Percentiles rank a stretch among this genome's conserved stretches.
These are phyloP conservation scores for Suillus subluteus DNA, from an alignment of 768 basidiomycete genomes.

Conservation along the genomic window DNA sequence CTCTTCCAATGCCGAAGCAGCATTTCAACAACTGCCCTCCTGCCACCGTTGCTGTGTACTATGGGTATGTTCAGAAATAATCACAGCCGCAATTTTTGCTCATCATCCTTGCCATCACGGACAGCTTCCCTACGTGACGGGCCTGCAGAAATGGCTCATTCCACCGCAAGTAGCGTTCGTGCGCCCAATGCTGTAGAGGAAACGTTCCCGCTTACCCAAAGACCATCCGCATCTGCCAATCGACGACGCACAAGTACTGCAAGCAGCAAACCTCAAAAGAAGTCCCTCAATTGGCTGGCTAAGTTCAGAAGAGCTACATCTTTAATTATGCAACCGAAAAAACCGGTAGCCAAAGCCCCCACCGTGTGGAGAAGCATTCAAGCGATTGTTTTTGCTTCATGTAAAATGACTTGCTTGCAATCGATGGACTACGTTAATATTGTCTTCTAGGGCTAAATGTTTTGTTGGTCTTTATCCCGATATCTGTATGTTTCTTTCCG, in stretches of 20 bases:
- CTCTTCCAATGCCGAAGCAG: not conserved
- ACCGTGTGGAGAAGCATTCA: conserved; percentile 48
- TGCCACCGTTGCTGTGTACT: not conserved
- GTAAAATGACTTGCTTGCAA: conserved; percentile 39
- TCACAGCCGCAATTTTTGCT: not conserved
- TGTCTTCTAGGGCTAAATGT: conserved; percentile 62
- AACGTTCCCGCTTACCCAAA: not conserved
- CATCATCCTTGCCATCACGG: not conserved
- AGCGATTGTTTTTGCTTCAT: conserved; percentile 59
- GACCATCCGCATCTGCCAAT: not conserved
- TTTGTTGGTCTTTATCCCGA: conserved; percentile 69
- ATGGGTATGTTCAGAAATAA: not conserved
- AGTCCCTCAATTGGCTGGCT: not conserved
- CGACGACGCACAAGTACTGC: not conserved
- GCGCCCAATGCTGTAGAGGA: not conserved
- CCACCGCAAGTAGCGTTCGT: not conserved
- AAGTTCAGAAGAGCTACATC: conserved; percentile 24
- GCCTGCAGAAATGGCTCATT: not conserved
- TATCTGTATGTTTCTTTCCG: conserved; percentile 52
- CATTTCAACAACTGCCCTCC: not conserved
- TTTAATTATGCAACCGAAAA: conserved; percentile 41
- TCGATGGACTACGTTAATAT: conserved; percentile 11
- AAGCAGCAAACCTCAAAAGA: not conserved
- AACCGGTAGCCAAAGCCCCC: conserved; percentile 46
- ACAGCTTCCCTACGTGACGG: not conserved